Percentiles rank a stretch among this genome's conserved stretches.
Evolutionary conservation across 495 filamentous ascomycete genomes (phyloP).

Genomic region (Daldinia caldariorum): DNA sequence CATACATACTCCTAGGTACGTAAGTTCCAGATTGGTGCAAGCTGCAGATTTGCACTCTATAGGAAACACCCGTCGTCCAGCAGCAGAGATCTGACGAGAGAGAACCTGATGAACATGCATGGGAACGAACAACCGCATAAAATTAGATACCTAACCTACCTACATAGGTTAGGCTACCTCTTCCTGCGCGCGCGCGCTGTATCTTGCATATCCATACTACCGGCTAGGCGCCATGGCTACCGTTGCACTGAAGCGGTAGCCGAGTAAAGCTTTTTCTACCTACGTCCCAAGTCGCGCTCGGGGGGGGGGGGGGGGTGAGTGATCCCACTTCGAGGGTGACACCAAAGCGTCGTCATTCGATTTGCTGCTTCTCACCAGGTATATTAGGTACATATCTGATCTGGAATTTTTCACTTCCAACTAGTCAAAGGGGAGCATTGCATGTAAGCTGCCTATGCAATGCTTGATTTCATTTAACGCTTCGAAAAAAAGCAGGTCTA

Average conservation of each 20-base stretch:
- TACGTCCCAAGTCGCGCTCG: constrained; percentile 20
- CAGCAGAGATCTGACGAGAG: constrained; percentile 11
- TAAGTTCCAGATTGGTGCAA: constrained; percentile 6
- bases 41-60: constrained; percentile 19
- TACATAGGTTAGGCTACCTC: constrained; percentile 6
- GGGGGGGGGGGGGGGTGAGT: constrained; percentile 26
- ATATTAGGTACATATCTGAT: neutral
- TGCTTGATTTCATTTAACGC: constrained; percentile 27
- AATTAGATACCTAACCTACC: neutral
- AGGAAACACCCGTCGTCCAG: constrained; percentile 26
- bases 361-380: neutral
- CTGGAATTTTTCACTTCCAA: neutral
- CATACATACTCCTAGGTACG: neutral
- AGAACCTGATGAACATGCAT: constrained; percentile 20
- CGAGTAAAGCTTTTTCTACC: constrained; percentile 20
- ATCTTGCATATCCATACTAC: constrained; percentile 26
- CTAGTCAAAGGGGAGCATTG: constrained; percentile 5
- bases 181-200: constrained; percentile 21
- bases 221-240: constrained; percentile 35
- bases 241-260: constrained; percentile 34
- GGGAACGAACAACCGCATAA: constrained; percentile 15
- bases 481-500: constrained; percentile 9
- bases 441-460: constrained; percentile 3
- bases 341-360: constrained; percentile 23
- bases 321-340: constrained; percentile 26